Percentiles rank a stretch among this genome's conserved stretches.
Evolutionary conservation across 2,329 filamentous ascomycete species (phyloP).

Genomic region (Fusarium pininemorale): DNA sequence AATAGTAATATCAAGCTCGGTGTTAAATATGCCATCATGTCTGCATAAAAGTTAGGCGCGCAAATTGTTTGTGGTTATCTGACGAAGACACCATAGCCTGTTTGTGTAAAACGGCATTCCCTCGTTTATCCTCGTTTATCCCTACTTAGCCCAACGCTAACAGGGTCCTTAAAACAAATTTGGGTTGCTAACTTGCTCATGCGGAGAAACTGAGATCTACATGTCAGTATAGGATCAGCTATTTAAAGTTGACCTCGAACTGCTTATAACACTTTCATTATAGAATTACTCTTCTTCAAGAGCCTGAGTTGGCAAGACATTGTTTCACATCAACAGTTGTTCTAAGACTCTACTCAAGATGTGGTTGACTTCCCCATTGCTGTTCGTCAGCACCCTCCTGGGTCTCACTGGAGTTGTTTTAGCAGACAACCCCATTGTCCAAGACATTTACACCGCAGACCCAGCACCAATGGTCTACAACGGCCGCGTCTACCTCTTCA

Average conservation of each 20-base stretch:
- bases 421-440: conserved; percentile 8
- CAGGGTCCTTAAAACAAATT: rapidly evolving
- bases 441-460: conserved; percentile 50
- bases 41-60: not conserved
- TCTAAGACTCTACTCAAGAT: not conserved
- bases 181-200: not conserved
- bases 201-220: rapidly evolving
- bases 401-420: not conserved
- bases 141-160: not conserved
- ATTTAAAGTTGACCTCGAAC: not conserved
- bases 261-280: rapidly evolving
- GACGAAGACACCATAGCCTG: not conserved
- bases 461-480: conserved; percentile 51
- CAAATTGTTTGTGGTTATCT: not conserved
- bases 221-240: not conserved
- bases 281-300: not conserved
- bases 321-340: rapidly evolving
- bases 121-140: not conserved
- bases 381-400: not conserved
- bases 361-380: not conserved
- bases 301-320: not conserved
- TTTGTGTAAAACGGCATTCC: not conserved
- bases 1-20: not conserved
- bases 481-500: conserved; percentile 49
- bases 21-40: not conserved